Base-by-base conservation (phyloP, 768 basidiomycete species). In the Sarcomyxa edulis region DNA sequence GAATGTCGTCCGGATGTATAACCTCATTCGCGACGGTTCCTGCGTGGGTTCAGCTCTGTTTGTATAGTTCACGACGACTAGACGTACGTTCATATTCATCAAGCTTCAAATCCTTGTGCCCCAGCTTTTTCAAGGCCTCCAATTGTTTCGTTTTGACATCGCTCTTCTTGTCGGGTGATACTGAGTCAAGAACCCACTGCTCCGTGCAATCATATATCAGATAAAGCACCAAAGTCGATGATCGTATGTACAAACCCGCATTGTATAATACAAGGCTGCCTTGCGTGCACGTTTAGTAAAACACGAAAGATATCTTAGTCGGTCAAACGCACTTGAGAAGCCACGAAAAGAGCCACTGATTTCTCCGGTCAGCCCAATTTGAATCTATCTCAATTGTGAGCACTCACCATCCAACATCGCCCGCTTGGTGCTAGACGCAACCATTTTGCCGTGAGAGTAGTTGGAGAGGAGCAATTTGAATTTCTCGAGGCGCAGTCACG, bases 21-120 rank as follows among this genome's bases (percentile, higher is more conserved):
- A 98, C 79, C 52, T 98, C 94, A 26, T 84, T 86, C 4, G 95
- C 90, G 40, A 97, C 91, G 28, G 81, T 81, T 42, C 78, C 87
- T 88, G 44, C 2, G 20, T 36, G 21, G 38, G 36, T 19, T 24
- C 32, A 46, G 21, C 26, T 40, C 35, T 11, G 12, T 15, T 19
- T 10, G 10, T 12, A 27, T 15, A 27, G 26, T 19, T 12, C n/a
- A 24, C n/a, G 20, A 30, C 21, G 11, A 40, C 7, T 8, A 1
- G 20, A 59, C 83, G 46, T 58, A 90, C 89, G 65, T 67, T 99
- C 95, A 54, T 98, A 89, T 60, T 97, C 94, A 50, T 88, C 80
- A 38, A 99, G 68, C 48, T 87, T 76, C 4, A 96, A 66, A 34
- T 77, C 71, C 27, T 63, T 73, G 56, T 88, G 82, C 3, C 85